Evolutionary conservation across 2,329 filamentous ascomycete species (phyloP).

Genomic region (Fusarium miscanthi): DNA sequence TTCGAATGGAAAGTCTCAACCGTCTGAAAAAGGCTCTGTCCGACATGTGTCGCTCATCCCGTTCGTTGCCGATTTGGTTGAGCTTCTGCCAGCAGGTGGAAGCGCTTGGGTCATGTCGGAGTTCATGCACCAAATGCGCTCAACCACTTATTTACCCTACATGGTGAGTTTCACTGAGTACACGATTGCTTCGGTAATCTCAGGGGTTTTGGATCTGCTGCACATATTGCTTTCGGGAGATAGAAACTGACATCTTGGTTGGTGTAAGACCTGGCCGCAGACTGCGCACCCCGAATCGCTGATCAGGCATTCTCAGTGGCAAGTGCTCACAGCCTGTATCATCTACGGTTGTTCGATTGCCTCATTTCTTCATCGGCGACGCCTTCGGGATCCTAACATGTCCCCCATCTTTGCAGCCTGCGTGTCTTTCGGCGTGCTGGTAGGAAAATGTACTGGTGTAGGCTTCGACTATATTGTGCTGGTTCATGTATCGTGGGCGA

Average conservation of each 20-base stretch:
- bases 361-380: slow-evolving; percentile 41
- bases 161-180: slow-evolving; percentile 30
- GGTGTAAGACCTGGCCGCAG: slow-evolving; percentile 30
- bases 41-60: slow-evolving; percentile 23
- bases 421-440: slow-evolving; percentile 29
- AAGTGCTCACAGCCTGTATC: slow-evolving; percentile 38
- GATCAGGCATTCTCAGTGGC: slow-evolving; percentile 33
- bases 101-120: slow-evolving; percentile 40
- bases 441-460: slow-evolving; percentile 34
- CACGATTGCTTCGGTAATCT: neutral
- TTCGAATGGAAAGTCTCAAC: neutral
- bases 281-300: slow-evolving; percentile 19
- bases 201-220: neutral
- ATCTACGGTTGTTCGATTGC: slow-evolving; percentile 41
- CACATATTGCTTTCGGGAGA: slow-evolving; percentile 5
- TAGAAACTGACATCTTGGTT: slow-evolving; percentile 31
- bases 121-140: slow-evolving; percentile 33
- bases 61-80: slow-evolving; percentile 29
- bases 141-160: slow-evolving; percentile 16
- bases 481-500: slow-evolving; percentile 43
- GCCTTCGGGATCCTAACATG: slow-evolving; percentile 30
- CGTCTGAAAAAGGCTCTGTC: slow-evolving; percentile 9
- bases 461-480: slow-evolving; percentile 38
- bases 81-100: slow-evolving; percentile 36
- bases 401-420: slow-evolving; percentile 34